phyloP scores from a whole-genome alignment of 1,284 basidiomycete genomes.

The Stygiomarasmius scandens region DNA sequence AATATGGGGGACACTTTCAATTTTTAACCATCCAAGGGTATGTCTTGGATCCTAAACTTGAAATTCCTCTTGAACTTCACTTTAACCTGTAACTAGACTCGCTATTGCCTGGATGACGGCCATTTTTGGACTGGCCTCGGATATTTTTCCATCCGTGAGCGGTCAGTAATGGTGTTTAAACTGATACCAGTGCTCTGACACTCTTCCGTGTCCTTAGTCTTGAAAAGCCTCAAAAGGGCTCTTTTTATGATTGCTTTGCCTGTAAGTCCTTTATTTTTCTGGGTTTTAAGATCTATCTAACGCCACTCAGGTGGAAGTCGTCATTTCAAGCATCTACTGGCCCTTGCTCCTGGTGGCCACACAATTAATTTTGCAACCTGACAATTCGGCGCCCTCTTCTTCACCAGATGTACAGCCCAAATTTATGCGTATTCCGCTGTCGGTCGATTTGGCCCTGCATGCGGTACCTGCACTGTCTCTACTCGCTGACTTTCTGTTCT shows the following conservation, averaged over 20 bases:
- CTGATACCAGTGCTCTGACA: not conserved
- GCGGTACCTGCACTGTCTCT: slow-evolving; percentile 63
- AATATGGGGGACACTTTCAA: slow-evolving; percentile 68
- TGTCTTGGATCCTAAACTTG: slow-evolving; percentile 18
- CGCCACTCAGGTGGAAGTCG: slow-evolving; percentile 54
- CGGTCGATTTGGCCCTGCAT: slow-evolving; percentile 70
- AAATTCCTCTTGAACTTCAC: not conserved
- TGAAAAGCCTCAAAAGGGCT: slow-evolving; percentile 52
- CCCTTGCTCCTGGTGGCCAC: slow-evolving; percentile 56
- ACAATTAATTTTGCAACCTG: slow-evolving; percentile 49
- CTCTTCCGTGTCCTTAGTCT: slow-evolving; percentile 33
- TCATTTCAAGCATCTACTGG: slow-evolving; percentile 79
- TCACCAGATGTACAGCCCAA: slow-evolving; percentile 35
- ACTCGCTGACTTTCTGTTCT: slow-evolving; percentile 69
- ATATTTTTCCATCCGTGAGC: slow-evolving; percentile 50
- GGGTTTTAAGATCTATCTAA: slow-evolving; percentile 2
- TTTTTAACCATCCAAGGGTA: slow-evolving; percentile 81
- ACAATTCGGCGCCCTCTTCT: slow-evolving; percentile 37
- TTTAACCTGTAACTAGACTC: slow-evolving; percentile 34
- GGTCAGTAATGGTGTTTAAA: slow-evolving; percentile 35
- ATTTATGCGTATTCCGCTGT: slow-evolving; percentile 57
- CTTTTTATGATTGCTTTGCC: slow-evolving; percentile 67
- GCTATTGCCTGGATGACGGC: slow-evolving; percentile 54
- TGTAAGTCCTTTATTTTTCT: slow-evolving; percentile 36
- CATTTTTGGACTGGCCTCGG: slow-evolving; percentile 47